These are phyloP conservation scores for Cryptococcus sp. DNA, from an alignment of 1,284 basidiomycete species.

Conservation along the genomic window DNA sequence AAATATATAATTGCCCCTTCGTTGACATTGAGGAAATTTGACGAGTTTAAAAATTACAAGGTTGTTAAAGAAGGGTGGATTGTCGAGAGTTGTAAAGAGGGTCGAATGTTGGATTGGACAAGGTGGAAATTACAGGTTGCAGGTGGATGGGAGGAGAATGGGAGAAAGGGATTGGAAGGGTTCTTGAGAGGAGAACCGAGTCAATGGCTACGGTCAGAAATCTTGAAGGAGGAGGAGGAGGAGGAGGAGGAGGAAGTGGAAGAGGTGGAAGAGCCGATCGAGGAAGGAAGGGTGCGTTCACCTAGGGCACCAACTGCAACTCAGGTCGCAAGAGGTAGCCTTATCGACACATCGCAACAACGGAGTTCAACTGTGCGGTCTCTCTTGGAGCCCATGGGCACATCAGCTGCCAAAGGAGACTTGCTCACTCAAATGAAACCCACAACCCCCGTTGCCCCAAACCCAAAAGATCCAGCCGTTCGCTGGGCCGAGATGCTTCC, in stretches of 20 bases:
- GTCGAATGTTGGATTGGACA: slow-evolving; percentile 53
- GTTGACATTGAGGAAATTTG: slow-evolving; percentile 81
- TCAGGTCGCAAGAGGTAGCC: background rate
- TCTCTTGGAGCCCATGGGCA: background rate
- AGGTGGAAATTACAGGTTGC: slow-evolving; percentile 35
- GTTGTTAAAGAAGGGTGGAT: slow-evolving; percentile 86
- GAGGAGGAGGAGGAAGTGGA: slow-evolving; percentile 6
- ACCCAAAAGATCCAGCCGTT: slow-evolving; percentile 8
- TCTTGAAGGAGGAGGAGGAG: slow-evolving; percentile 9
- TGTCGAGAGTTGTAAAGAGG: slow-evolving; percentile 64
- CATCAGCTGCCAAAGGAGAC: slow-evolving; percentile 6
- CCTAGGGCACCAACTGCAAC: background rate
- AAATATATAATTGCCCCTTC: slow-evolving; percentile 77
- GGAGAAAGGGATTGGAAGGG: slow-evolving; percentile 32
- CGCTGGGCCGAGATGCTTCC: slow-evolving; percentile 47
- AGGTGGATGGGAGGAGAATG: slow-evolving; percentile 31
- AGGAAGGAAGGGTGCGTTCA: background rate
- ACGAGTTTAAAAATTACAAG: slow-evolving; percentile 83
- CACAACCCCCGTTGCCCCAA: slow-evolving; percentile 24
- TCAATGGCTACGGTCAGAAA: slow-evolving; percentile 1
- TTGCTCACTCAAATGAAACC: slow-evolving; percentile 1
- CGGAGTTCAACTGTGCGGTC: background rate
- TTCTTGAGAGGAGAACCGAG: slow-evolving; percentile 19
- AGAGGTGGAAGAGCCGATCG: background rate
- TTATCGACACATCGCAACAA: background rate